These are phyloP conservation scores for Mycena crocata DNA, from an alignment of 768 basidiomycete genomes.

Conservation along the genomic window DNA sequence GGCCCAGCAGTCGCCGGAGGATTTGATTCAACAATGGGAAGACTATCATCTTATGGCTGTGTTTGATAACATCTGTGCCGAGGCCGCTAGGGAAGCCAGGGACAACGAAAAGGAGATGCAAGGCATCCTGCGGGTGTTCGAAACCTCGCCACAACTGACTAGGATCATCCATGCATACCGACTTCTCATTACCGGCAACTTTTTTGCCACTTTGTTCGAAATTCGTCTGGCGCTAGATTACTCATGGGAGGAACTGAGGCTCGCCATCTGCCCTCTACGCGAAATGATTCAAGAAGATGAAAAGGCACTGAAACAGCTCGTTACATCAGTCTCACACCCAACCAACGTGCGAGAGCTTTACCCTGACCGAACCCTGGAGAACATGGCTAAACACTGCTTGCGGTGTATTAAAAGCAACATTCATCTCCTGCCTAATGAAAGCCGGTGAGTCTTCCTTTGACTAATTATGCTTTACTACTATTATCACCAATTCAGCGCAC, in stretches of 20 bases:
- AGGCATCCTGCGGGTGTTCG: not conserved
- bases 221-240: not conserved
- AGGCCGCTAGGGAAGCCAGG: not conserved
- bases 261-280: conserved; percentile 3
- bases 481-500: too few species aligned
- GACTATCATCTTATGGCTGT: not conserved
- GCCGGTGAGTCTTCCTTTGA: too few species aligned
- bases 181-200: not conserved
- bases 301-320: not conserved
- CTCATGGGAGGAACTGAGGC: conserved; percentile 10
- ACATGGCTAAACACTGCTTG: not conserved
- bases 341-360: not conserved
- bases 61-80: not conserved
- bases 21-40: conserved; percentile 12
- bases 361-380: not conserved
- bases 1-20: not conserved
- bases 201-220: not conserved
- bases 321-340: not conserved
- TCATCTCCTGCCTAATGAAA: not conserved
- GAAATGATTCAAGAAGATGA: not conserved
- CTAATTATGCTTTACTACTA: too few species aligned
- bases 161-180: not conserved
- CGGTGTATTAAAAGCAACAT: not conserved
- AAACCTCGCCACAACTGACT: not conserved
- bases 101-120: not conserved